A percentile compares a stretch with the other conserved stretches of the same genome.
These are phyloP conservation scores for Phytophthora boehmeriae DNA, from an alignment of 352 stramenopile genomes.

Conservation along the genomic window DNA sequence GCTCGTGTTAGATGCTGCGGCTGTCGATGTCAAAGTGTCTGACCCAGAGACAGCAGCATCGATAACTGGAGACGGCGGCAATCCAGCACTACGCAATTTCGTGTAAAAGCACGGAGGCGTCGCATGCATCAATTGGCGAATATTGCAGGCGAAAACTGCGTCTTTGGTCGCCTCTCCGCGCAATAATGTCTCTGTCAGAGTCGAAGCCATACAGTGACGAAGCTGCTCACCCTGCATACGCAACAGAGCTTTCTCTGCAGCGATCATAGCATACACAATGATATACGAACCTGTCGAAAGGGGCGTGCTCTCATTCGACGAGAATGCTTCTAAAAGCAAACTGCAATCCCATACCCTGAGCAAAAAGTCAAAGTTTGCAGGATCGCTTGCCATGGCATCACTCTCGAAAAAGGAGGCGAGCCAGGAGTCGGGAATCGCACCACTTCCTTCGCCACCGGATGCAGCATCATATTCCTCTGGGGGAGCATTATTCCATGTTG, in stretches of 20 bases:
- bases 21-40: neutral
- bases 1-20: slow-evolving; percentile 9
- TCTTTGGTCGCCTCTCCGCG: slow-evolving; percentile 25
- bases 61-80: slow-evolving; percentile 9
- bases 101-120: slow-evolving; percentile 64
- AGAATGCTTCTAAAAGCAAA: slow-evolving; percentile 48
- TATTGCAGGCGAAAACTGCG: slow-evolving; percentile 38
- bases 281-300: slow-evolving; percentile 35
- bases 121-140: slow-evolving; percentile 61
- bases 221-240: slow-evolving; percentile 78
- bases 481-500: slow-evolving; percentile 57
- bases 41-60: slow-evolving; percentile 1
- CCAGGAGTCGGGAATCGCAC: slow-evolving; percentile 68
- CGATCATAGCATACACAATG: slow-evolving; percentile 59
- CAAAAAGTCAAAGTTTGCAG: slow-evolving; percentile 55
- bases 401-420: slow-evolving; percentile 80
- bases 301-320: slow-evolving; percentile 10
- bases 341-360: slow-evolving; percentile 78
- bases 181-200: slow-evolving; percentile 56
- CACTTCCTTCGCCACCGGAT: slow-evolving; percentile 20
- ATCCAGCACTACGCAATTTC: slow-evolving; percentile 57
- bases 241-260: slow-evolving; percentile 64
- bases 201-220: slow-evolving; percentile 68
- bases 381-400: slow-evolving; percentile 35
- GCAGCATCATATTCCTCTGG: slow-evolving; percentile 21